Conservation (phyloP, 495 filamentous ascomycete genomes). For the Jackrogersella multiformis region DNA sequence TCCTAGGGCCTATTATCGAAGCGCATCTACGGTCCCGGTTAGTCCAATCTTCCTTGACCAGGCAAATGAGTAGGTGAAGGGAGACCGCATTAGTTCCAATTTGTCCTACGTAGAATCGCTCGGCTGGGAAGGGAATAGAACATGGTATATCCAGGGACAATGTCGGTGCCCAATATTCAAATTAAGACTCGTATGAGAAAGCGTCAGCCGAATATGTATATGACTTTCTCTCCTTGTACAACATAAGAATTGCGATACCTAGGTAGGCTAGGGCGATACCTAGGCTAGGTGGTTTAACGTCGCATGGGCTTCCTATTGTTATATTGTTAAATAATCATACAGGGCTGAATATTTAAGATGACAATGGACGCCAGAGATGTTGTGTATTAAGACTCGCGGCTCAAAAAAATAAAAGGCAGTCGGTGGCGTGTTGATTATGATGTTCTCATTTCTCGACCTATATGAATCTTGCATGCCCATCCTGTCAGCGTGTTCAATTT, state of each 20-base stretch:
- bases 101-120: constrained; percentile 1
- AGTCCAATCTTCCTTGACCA: background rate
- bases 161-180: constrained; percentile 1
- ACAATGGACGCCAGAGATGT: background rate
- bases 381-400: background rate
- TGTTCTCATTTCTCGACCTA: background rate
- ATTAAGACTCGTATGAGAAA: constrained; percentile 21
- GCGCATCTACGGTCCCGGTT: background rate
- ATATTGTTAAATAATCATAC: too few species aligned
- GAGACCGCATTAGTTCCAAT: constrained; percentile 18
- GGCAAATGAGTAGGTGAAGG: constrained; percentile 12
- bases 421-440: background rate
- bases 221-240: background rate
- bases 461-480: background rate
- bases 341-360: background rate
- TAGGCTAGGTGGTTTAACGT: background rate
- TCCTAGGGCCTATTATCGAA: background rate
- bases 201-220: constrained; percentile 25
- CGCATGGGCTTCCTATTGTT: background rate
- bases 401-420: constrained; percentile 5
- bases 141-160: constrained; percentile 27
- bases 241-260: background rate
- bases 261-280: too few species aligned
- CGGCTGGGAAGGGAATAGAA: background rate
- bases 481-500: too few species aligned